These are phyloP conservation scores for Xylaria intraflava DNA, from an alignment of 495 filamentous ascomycete species.

Conservation along the genomic window DNA sequence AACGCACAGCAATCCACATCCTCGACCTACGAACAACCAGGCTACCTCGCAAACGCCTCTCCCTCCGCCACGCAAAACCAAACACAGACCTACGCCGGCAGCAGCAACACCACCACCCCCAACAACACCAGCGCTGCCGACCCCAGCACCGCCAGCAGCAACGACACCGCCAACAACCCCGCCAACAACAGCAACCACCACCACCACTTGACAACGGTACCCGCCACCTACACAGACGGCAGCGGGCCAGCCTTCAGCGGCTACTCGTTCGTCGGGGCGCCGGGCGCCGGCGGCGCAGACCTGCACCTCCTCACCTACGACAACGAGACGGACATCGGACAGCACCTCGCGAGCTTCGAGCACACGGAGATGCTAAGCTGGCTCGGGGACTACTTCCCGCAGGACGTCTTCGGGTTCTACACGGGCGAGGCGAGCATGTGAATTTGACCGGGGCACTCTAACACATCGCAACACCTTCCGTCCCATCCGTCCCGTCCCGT, in stretches of 20 bases:
- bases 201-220: constrained; percentile 1
- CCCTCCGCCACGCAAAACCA: constrained; percentile 27
- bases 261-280: constrained; percentile 35
- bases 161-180: background rate
- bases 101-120: background rate
- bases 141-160: background rate
- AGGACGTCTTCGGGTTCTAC: constrained; percentile 52
- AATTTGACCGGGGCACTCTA: too few relatives aligned
- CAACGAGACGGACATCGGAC: constrained; percentile 39
- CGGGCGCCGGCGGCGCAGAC: constrained; percentile 24
- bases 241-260: constrained; percentile 33
- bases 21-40: constrained; percentile 27
- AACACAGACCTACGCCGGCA: background rate
- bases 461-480: too few relatives aligned
- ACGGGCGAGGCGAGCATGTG: constrained; percentile 19
- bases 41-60: constrained; percentile 22
- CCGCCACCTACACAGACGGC: constrained; percentile 20
- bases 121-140: background rate
- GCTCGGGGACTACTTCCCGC: constrained; percentile 59
- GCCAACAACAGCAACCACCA: constrained; percentile 6
- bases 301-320: constrained; percentile 26
- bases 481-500: too few relatives aligned
- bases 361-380: constrained; percentile 65
- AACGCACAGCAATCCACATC: constrained; percentile 22
- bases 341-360: constrained; percentile 54